phyloP scores from a whole-genome alignment of 163 green algal genomes.

The Scenedesmus sp. region DNA sequence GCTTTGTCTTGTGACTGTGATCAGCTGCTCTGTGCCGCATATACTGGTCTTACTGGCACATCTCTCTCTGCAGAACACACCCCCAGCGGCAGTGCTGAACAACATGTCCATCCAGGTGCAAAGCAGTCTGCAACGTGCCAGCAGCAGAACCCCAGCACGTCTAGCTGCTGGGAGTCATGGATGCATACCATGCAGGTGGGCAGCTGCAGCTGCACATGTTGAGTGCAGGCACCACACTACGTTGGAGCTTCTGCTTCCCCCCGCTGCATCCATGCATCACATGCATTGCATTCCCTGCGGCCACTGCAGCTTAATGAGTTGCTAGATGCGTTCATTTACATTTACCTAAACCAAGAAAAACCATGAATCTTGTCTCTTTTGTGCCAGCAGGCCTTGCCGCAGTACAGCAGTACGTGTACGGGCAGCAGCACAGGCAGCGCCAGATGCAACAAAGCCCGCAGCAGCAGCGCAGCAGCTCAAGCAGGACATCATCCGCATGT shows the following conservation, averaged over 20 bases:
- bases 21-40: not conserved
- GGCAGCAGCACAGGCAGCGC: conserved; percentile 2
- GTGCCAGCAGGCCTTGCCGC: no score
- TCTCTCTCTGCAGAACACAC: not conserved
- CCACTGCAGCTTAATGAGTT: not conserved
- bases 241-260: not conserved
- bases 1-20: no score
- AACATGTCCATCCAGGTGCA: not conserved
- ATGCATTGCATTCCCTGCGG: not conserved
- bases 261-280: not conserved
- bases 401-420: not conserved
- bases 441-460: not conserved
- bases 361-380: not conserved
- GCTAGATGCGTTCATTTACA: not conserved
- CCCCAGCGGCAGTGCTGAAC: not conserved
- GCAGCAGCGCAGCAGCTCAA: conserved; percentile 24
- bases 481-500: conserved; percentile 31
- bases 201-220: not conserved
- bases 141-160: not conserved
- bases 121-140: not conserved
- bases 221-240: not conserved
- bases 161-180: not conserved
- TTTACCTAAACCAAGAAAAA: not conserved
- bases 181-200: not conserved
- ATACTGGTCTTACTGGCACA: not conserved